Conservation (phyloP, 305 asterid species). For the Solanum hybrid region DNA sequence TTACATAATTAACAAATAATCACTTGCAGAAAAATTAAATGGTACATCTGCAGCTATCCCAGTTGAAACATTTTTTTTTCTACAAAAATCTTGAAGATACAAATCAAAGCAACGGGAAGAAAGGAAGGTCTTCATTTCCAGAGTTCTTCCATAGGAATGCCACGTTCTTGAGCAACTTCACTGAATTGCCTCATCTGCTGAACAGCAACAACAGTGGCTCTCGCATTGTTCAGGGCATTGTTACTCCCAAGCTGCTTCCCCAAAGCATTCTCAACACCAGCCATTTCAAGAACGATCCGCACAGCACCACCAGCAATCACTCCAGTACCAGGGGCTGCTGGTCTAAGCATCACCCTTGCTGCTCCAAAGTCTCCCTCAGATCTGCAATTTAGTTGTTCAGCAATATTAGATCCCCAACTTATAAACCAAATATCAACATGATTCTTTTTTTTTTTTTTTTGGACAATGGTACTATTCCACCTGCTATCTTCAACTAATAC, state of each 20-base stretch:
- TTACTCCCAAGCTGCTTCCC: constrained; percentile 94
- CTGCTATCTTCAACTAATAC: neutral
- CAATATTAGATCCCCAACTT: neutral
- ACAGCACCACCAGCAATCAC: constrained; percentile 97
- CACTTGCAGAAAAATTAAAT: neutral
- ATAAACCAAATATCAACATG: neutral
- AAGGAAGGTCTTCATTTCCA: constrained; percentile 53
- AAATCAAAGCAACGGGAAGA: neutral
- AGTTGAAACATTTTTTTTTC: neutral
- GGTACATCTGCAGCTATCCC: neutral
- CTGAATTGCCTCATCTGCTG: constrained; percentile 81
- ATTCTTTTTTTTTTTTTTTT: neutral
- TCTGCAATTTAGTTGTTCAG: constrained; percentile 26
- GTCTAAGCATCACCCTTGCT: constrained; percentile 95
- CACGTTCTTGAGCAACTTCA: constrained; percentile 77
- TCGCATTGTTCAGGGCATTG: constrained; percentile 88
- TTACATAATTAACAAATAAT: neutral
- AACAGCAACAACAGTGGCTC: constrained; percentile 87
- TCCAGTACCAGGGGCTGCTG: constrained; percentile 94
- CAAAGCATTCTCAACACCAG: constrained; percentile 86
- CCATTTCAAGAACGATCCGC: constrained; percentile 76
- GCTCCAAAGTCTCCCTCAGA: constrained; percentile 81
- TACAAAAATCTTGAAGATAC: neutral
- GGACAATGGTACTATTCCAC: neutral
- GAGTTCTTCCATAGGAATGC: constrained; percentile 90